These are phyloP conservation scores for Penicillium janthinellum DNA, from an alignment of 2,329 filamentous ascomycete species.

Conservation along the genomic window DNA sequence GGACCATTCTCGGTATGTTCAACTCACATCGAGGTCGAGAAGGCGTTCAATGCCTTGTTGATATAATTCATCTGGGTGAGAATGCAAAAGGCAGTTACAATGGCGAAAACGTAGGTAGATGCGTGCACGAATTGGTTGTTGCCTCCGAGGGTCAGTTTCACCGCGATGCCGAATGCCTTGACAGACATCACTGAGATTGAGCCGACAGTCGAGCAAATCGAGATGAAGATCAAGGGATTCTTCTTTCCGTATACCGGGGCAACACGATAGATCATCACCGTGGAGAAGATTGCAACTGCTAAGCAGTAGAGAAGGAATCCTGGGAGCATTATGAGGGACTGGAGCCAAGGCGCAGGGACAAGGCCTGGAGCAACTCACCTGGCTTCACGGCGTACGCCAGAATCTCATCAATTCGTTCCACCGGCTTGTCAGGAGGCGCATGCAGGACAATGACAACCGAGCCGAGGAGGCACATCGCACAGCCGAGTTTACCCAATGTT, in stretches of 20 bases:
- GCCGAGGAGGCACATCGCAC: conserved; percentile 92
- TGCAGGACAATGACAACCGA: conserved; percentile 97
- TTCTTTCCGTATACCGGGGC: conserved; percentile 88
- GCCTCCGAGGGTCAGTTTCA: conserved; percentile 90
- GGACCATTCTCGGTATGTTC: not conserved
- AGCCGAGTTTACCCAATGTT: conserved; percentile 88
- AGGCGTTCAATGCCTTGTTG: conserved; percentile 96
- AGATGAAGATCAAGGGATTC: conserved; percentile 94
- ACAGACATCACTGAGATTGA: conserved; percentile 99
- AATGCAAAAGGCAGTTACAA: conserved; percentile 90
- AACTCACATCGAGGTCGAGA: conserved; percentile 92
- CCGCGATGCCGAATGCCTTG: conserved; percentile 95
- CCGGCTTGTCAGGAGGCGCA: conserved; percentile 89
- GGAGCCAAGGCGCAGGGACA: not conserved
- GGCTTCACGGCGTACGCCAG: conserved; percentile 86
- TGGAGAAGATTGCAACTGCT: conserved; percentile 77
- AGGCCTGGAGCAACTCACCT: conserved; percentile 58
- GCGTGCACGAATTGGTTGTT: conserved; percentile 95
- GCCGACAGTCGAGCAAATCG: conserved; percentile 95
- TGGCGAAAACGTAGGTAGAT: conserved; percentile 96
- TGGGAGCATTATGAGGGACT: conserved; percentile 40
- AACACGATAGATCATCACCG: conserved; percentile 94
- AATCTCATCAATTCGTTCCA: conserved; percentile 89
- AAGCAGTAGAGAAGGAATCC: conserved; percentile 88
- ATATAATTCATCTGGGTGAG: conserved; percentile 99